These are phyloP conservation scores for Debaryomyces prosopidis DNA, from an alignment of 805 yeast species.

Conservation along the genomic window DNA sequence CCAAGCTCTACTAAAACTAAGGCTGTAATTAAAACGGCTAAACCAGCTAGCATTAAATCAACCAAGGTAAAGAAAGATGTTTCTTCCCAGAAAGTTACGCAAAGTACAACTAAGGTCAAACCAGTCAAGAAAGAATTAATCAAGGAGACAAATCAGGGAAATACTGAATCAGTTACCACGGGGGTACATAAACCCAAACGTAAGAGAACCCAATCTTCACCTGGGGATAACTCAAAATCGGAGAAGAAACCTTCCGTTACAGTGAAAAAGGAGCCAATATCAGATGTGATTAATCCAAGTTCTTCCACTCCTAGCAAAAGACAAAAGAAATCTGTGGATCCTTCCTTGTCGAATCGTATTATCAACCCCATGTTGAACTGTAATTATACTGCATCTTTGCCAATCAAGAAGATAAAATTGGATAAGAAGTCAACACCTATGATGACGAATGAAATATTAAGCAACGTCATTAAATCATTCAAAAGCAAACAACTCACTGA, in stretches of 20 bases:
- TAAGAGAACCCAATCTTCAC: background rate
- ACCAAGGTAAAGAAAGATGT: background rate
- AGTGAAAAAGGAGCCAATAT: constrained; percentile 3
- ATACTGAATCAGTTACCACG: no score
- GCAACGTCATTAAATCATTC: constrained; percentile 15
- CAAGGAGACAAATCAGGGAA: background rate
- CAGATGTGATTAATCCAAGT: background rate
- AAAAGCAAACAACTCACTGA: constrained; percentile 28
- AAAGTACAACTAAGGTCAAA: constrained; percentile 3
- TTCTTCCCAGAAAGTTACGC: constrained; percentile 1
- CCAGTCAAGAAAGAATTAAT: constrained; percentile 3
- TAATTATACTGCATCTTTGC: constrained; percentile 17
- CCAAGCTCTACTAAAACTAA: background rate
- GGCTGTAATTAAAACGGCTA: background rate
- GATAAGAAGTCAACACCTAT: constrained; percentile 20
- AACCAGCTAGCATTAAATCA: background rate
- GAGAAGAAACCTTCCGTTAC: constrained; percentile 2
- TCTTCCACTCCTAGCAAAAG: constrained; percentile 5
- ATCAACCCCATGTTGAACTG: constrained; percentile 23
- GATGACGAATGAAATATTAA: constrained; percentile 4
- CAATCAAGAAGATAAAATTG: constrained; percentile 7
- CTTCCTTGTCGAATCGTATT: constrained; percentile 6
- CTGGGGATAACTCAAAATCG: background rate
- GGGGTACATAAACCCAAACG: background rate
- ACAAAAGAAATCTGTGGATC: constrained; percentile 7